These are phyloP conservation scores for Elasticomyces elasticus DNA, from an alignment of 495 filamentous ascomycete species.

Conservation along the genomic window DNA sequence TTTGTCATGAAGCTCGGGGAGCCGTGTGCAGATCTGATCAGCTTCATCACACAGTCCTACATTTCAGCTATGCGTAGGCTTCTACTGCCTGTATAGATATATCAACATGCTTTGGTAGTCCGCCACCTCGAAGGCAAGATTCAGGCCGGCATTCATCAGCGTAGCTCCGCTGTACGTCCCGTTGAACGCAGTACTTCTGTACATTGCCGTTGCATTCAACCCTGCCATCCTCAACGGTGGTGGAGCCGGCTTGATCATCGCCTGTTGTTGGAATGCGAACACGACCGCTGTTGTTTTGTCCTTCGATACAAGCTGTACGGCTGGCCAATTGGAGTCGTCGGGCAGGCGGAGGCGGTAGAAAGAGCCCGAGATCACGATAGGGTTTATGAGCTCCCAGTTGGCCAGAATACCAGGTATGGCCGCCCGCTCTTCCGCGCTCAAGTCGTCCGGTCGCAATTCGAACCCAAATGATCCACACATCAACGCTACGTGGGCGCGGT, in stretches of 20 bases:
- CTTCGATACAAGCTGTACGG: conserved; percentile 41
- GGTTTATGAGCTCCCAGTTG: conserved; percentile 41
- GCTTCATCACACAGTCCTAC: no score
- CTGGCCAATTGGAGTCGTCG: conserved; percentile 46
- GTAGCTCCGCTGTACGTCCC: conserved; percentile 37
- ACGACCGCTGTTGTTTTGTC: conserved; percentile 36
- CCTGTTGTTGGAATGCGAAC: conserved; percentile 42
- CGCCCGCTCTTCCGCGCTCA: conserved; percentile 36
- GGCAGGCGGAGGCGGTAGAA: conserved; percentile 44
- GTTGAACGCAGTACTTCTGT: conserved; percentile 33
- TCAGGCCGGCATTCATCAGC: conserved; percentile 40
- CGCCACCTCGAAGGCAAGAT: conserved; percentile 8
- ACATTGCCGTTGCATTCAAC: conserved; percentile 37
- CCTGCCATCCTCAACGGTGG: conserved; percentile 40
- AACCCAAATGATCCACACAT: conserved; percentile 50
- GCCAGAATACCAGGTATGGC: conserved; percentile 39
- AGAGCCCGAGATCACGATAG: conserved; percentile 41
- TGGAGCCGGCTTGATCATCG: conserved; percentile 36
- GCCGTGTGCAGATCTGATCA: no score
- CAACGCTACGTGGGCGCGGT: conserved; percentile 47
- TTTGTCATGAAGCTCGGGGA: no score
- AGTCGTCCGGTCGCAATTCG: conserved; percentile 40
- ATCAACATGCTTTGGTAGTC: conserved; percentile 21
- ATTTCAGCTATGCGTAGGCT: no score
- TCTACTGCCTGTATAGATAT: conserved; percentile 15